Evolutionary conservation across 2,329 filamentous ascomycete genomes (phyloP), one percentile per base, ranked within the genome.

Genomic region (Phaeosphaeriaceae sp.): DNA sequence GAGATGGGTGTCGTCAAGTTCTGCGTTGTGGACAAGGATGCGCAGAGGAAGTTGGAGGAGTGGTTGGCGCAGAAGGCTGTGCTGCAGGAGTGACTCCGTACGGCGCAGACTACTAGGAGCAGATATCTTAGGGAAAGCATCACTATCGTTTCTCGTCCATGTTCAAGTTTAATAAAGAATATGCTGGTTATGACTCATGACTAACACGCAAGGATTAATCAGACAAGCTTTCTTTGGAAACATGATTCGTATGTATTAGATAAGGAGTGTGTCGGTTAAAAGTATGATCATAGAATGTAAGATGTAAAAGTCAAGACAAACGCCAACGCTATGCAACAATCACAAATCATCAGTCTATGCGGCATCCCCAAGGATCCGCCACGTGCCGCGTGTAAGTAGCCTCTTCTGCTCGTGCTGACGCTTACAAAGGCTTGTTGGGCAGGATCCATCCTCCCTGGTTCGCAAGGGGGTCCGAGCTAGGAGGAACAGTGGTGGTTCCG

Each of bases 11-110:
- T 46, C 6, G 69, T 72, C 1, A 56, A 61, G 45, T 68, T 77
- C 36, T 76, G 73, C 45, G 64, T 66, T 49, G 61, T 76, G 6
- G 65, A 71, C 58, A 57, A 57, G 24, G 60, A 58, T 10, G 68
- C 66, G 9, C 71, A 75, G 59, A 48, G 54, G 48, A 69, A 59
- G 49, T 24, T 71, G 25, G 60, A 68, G 27, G 60, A 62, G 17
- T 70, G 64, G 64, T 31, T 70, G 48, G 54, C 53, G 2, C 66
- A 65, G 53, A 58, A 59, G 22, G 53, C 57, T 13, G 58, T 66
- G 11, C 44, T 64, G 24, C 60, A 60, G 25, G 27, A 19, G 31
- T 58, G 51, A 58, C 22, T 51, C 3, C 33, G 36, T 44, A 51
- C 48, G 48, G 31, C 33, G 3, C 2, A 11, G 27, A 49, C 2